phyloP scores from a whole-genome alignment of 1,284 basidiomycete genomes.

The Porogramme epimiltina region DNA sequence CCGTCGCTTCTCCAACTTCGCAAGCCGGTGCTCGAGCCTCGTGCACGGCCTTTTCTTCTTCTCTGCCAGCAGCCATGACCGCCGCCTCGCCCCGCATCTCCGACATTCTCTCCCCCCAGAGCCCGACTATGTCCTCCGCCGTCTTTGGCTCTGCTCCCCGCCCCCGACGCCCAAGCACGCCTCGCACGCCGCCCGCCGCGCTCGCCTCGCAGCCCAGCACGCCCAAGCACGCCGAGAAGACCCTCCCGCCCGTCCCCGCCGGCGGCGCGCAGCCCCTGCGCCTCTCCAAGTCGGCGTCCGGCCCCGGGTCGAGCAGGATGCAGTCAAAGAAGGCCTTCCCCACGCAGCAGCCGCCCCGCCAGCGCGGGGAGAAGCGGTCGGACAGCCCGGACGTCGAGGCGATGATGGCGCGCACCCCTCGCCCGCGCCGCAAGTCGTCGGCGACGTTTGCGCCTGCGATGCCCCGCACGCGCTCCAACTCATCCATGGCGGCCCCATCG shows the following conservation, averaged over 20 bases:
- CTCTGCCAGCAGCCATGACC: too few species aligned
- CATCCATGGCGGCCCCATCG: constrained; percentile 17
- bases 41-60: too few species aligned
- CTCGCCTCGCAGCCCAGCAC: constrained; percentile 5
- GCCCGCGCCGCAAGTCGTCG: constrained; percentile 38
- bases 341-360: not conserved
- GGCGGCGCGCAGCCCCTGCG: not conserved
- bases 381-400: constrained; percentile 50
- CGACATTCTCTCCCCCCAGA: constrained; percentile 19
- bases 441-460: constrained; percentile 20
- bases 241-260: constrained; percentile 15
- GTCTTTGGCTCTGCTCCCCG: constrained; percentile 25
- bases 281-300: not conserved
- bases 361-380: constrained; percentile 19
- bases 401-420: constrained; percentile 48
- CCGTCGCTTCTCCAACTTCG: too few species aligned
- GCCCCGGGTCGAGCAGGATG: not conserved
- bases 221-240: constrained; percentile 8
- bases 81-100: constrained; percentile 4
- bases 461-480: constrained; percentile 14
- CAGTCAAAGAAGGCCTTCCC: not conserved
- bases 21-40: too few species aligned
- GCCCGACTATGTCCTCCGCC: constrained; percentile 18
- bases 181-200: constrained; percentile 13
- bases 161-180: constrained; percentile 21